These are phyloP conservation scores for Erigeron canadensis DNA, from an alignment of 129 eudicot genomes.

Conservation along the genomic window DNA sequence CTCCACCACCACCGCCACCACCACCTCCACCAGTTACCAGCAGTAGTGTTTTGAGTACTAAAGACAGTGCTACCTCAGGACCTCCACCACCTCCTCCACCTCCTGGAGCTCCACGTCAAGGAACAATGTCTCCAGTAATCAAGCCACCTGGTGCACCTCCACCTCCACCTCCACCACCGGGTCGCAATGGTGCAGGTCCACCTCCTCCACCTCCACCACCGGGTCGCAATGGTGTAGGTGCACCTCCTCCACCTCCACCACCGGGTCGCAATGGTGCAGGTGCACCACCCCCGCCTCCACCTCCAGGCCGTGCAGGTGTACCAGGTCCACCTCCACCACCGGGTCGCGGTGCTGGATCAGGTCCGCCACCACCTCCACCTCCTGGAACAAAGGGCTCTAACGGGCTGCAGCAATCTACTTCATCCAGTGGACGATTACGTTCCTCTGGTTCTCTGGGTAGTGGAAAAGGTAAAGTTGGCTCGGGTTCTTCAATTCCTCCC, in stretches of 20 bases:
- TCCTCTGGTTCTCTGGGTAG: slow-evolving; percentile 43
- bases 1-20: slow-evolving; percentile 6
- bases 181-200: slow-evolving; percentile 24
- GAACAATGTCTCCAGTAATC: slow-evolving; percentile 17
- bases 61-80: slow-evolving; percentile 5
- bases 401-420: slow-evolving; percentile 46
- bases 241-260: slow-evolving; percentile 30
- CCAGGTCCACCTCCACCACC: slow-evolving; percentile 45
- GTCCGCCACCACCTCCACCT: slow-evolving; percentile 62
- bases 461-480: slow-evolving; percentile 53
- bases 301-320: slow-evolving; percentile 36
- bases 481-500: slow-evolving; percentile 65
- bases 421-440: slow-evolving; percentile 53
- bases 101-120: slow-evolving; percentile 30
- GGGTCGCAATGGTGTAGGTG: slow-evolving; percentile 18
- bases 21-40: slow-evolving; percentile 12
- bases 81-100: slow-evolving; percentile 40
- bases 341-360: slow-evolving; percentile 38
- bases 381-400: slow-evolving; percentile 39
- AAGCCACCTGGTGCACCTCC: slow-evolving; percentile 32
- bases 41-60: neutral
- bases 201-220: slow-evolving; percentile 43
- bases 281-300: slow-evolving; percentile 49
- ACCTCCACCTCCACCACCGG: slow-evolving; percentile 43
- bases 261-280: slow-evolving; percentile 27